Evolutionary conservation across 345 rosid species (phyloP), one percentile per base, ranked within the genome.

Genomic region (Xanthoceras sorbifolium): DNA sequence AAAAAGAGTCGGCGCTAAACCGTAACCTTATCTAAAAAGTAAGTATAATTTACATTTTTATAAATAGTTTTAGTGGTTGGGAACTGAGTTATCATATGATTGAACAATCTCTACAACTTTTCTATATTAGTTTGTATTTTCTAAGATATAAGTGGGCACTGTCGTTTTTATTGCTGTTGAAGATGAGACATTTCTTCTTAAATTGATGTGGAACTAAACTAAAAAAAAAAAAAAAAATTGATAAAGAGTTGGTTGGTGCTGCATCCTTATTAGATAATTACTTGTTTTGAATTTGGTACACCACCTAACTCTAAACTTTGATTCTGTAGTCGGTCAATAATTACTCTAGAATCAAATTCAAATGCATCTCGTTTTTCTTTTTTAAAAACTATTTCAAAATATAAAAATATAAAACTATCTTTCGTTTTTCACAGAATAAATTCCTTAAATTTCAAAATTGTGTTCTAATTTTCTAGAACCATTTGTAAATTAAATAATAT

Each of bases 101-200:
- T 67, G 64, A 54, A 55, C 54, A 42, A 48, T 54, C 20, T 26
- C 40, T 63, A 38, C 69, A 6, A 52, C 18, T 48, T 48, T 23
- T 70, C 11, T 73, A 52, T 15, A 6, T 31, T 36, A 22, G 18
- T 77, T 34, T 67, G 3, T 6, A 44, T 61, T 23, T 66, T 25
- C 17, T 50, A n/a, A 15, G 7, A 62, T 9, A 11, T 42, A 46
- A 50, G 61, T 18, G 38, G 70, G 12, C 18, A 5, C 26, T 74
- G 75, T 69, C 66, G 28, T 8, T 67, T 5, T 60, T 67, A 54
- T 60, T 68, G 74, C 26, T 61, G 75, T 74, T 50, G 78, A 79
- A 79, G 82, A 79, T 4, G 48, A 28, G 78, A 69, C 50, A 46
- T 6, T 34, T 73, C 26, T 79, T 31, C 55, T 68, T 28, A 11